Evolutionary conservation across 73 alveolate genomes (phyloP).

Genomic region (Paramecium pentaurelia): DNA sequence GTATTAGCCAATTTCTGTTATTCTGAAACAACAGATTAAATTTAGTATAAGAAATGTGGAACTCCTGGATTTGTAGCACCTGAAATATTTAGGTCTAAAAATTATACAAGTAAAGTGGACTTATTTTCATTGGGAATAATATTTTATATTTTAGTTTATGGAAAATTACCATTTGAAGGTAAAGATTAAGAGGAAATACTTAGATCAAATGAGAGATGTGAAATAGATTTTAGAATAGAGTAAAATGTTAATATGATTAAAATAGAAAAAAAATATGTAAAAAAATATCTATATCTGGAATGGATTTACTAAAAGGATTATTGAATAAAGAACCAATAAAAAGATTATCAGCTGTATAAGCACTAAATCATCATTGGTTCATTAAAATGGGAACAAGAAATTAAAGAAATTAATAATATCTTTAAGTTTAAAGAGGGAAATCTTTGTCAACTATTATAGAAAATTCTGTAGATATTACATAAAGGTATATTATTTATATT

Average conservation of each 20-base stretch:
- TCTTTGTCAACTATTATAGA: constrained; percentile 45
- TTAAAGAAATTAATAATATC: constrained; percentile 15
- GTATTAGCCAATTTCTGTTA: constrained; percentile 73
- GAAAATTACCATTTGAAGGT: constrained; percentile 74
- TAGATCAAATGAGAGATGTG: constrained; percentile 34
- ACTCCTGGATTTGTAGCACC: constrained; percentile 88
- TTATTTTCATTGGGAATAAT: constrained; percentile 77
- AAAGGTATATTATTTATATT: background rate
- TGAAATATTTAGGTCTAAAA: constrained; percentile 72
- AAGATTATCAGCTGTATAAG: background rate
- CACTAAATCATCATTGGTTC: constrained; percentile 32
- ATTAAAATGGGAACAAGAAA: constrained; percentile 41
- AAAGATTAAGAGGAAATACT: constrained; percentile 19
- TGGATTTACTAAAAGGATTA: constrained; percentile 4
- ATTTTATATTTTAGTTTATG: constrained; percentile 72
- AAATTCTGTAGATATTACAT: constrained; percentile 33
- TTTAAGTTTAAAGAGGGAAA: background rate
- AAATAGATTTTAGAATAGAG: background rate
- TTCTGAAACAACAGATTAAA: constrained; percentile 54
- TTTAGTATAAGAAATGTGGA: constrained; percentile 74
- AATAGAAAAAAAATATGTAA: background rate
- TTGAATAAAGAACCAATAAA: background rate
- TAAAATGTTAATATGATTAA: too few species aligned
- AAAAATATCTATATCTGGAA: constrained; percentile 7
- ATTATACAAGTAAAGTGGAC: constrained; percentile 69